Percentiles rank a stretch among this genome's conserved stretches.
Evolutionary conservation across 768 basidiomycete genomes (phyloP).

Genomic region (Galerina marginata): DNA sequence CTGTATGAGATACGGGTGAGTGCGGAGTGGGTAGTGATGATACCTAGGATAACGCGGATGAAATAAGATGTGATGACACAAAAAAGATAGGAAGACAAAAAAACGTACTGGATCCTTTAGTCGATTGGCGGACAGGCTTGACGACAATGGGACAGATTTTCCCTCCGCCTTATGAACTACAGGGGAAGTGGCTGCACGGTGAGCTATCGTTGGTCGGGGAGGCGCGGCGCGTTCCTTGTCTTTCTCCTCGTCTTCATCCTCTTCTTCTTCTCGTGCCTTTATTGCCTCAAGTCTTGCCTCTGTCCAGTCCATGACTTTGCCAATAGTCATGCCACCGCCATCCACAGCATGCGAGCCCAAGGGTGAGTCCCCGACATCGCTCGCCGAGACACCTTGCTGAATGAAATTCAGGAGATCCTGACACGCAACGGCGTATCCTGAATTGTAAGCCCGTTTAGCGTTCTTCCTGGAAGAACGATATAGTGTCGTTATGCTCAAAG

Average conservation of each 20-base stretch:
- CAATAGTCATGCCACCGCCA: conserved; percentile 72
- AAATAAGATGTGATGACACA: conserved; percentile 2
- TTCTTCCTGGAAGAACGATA: conserved; percentile 80
- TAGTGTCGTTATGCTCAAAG: conserved; percentile 82
- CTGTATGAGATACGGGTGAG: conserved; percentile 30
- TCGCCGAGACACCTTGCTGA: conserved; percentile 78
- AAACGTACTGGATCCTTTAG: conserved; percentile 29
- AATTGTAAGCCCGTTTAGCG: conserved; percentile 81
- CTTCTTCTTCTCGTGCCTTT: conserved; percentile 76
- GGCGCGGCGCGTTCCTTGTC: conserved; percentile 48
- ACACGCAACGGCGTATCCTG: conserved; percentile 81
- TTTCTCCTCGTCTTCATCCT: conserved; percentile 79
- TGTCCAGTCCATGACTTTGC: conserved; percentile 83
- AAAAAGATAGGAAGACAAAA: conserved; percentile 1
- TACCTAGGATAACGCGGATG: conserved; percentile 23
- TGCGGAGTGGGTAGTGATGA: conserved; percentile 36
- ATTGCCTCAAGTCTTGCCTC: conserved; percentile 83
- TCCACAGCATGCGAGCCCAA: conserved; percentile 51
- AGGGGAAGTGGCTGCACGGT: conserved; percentile 19
- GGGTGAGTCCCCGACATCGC: conserved; percentile 46
- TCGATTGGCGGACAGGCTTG: conserved; percentile 17
- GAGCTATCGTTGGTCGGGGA: conserved; percentile 18
- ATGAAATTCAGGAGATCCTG: conserved; percentile 83
- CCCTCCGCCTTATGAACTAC: conserved; percentile 25
- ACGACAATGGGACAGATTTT: conserved; percentile 18